These are phyloP conservation scores for Lactarius hengduanensis DNA, from an alignment of 768 basidiomycete species.

Conservation along the genomic window DNA sequence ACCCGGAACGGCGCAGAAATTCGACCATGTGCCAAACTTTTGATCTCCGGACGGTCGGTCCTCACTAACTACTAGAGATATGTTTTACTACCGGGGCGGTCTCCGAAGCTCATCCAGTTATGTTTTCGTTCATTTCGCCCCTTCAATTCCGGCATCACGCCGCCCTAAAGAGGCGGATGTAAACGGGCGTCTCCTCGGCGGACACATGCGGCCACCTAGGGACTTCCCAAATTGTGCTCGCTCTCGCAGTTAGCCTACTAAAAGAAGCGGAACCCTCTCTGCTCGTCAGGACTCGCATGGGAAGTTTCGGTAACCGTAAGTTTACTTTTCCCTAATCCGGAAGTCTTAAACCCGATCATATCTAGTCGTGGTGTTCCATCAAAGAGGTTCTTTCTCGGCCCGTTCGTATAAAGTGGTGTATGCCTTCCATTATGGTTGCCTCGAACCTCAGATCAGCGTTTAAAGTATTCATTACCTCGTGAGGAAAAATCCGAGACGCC, in stretches of 20 bases:
- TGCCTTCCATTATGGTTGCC: conserved; percentile 8
- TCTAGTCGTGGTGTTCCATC: conserved; percentile 6
- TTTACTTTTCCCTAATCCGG: conserved; percentile 18
- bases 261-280: conserved; percentile 9
- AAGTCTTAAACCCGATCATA: conserved; percentile 24
- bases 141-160: conserved; percentile 25
- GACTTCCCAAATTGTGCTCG: not conserved
- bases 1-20: conserved; percentile 24
- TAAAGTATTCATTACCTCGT: conserved; percentile 24
- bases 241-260: not conserved
- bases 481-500: conserved; percentile 22
- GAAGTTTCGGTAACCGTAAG: conserved; percentile 18
- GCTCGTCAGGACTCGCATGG: conserved; percentile 13
- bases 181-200: conserved; percentile 17
- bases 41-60: conserved; percentile 28
- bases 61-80: conserved; percentile 21
- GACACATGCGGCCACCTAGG: not conserved
- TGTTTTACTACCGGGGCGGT: conserved; percentile 18
- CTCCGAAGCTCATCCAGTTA: conserved; percentile 22
- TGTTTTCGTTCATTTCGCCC: conserved; percentile 20
- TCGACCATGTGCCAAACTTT: conserved; percentile 25
- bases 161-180: conserved; percentile 10
- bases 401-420: conserved; percentile 10
- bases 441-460: conserved; percentile 26
- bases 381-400: conserved; percentile 24